phyloP scores from a whole-genome alignment of 2,329 filamentous ascomycete genomes.

The Lecanicillium sp. region DNA sequence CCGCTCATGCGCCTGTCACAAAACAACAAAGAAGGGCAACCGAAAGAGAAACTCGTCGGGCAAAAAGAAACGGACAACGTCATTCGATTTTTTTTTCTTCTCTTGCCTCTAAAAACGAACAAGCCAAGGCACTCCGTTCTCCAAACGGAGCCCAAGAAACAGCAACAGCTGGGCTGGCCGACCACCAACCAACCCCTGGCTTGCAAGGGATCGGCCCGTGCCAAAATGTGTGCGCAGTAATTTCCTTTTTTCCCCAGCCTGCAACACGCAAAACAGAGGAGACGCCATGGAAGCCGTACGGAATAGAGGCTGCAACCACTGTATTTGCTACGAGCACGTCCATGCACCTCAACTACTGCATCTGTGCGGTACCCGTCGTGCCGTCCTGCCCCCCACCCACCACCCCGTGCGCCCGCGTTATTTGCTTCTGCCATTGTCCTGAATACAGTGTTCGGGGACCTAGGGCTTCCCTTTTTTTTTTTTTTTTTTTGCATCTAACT shows the following conservation, averaged over 20 bases:
- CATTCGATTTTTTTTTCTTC: background rate
- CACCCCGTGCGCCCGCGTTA: background rate
- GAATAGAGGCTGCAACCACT: background rate
- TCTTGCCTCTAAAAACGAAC: background rate
- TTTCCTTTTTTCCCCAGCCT: conserved; percentile 1
- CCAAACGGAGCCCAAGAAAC: too few relatives aligned
- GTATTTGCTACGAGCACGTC: too few relatives aligned
- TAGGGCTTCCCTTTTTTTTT: too few relatives aligned
- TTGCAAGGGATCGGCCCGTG: conserved; percentile 9
- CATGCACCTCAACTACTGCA: too few relatives aligned
- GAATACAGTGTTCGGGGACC: too few relatives aligned
- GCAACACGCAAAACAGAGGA: background rate
- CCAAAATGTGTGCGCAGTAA: background rate
- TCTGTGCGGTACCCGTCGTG: conserved; percentile 1
- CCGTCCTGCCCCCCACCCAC: background rate
- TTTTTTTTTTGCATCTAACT: too few relatives aligned
- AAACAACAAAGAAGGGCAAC: background rate
- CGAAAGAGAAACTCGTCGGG: too few relatives aligned
- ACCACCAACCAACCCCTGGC: background rate
- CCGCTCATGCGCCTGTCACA: background rate
- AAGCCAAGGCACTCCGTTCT: too few relatives aligned
- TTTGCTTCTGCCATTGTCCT: conserved; percentile 9
- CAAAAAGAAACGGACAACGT: background rate
- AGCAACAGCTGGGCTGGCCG: too few relatives aligned
- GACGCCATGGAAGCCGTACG: background rate